Percentiles rank a stretch among this genome's conserved stretches.
These are phyloP conservation scores for Aureobasidium sp. DNA, from an alignment of 2,329 filamentous ascomycete genomes.

Conservation along the genomic window DNA sequence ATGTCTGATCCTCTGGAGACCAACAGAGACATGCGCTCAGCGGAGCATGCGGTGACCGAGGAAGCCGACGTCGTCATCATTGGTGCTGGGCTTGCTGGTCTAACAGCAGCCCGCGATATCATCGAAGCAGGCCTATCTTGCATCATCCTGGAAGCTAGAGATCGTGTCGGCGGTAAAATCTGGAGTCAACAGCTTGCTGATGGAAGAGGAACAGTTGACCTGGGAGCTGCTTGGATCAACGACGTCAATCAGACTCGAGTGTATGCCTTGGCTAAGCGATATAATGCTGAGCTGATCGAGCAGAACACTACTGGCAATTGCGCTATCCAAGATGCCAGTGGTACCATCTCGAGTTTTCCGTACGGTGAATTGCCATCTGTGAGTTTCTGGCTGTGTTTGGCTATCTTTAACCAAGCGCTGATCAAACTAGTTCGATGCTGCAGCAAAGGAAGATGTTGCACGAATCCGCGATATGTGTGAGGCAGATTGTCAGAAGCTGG, in stretches of 20 bases:
- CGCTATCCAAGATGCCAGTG: conserved; percentile 37
- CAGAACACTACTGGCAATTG: conserved; percentile 43
- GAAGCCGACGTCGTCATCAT: conserved; percentile 26
- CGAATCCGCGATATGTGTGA: conserved; percentile 12
- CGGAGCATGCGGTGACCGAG: not conserved
- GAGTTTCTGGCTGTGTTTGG: not conserved
- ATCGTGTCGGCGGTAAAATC: conserved; percentile 39
- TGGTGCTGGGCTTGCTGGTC: conserved; percentile 28
- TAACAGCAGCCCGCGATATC: conserved; percentile 26
- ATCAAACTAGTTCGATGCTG: not conserved
- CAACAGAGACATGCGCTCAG: not conserved
- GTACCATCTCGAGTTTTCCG: conserved; percentile 28
- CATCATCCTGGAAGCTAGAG: conserved; percentile 28
- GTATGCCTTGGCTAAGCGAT: conserved; percentile 34
- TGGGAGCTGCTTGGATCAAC: conserved; percentile 56
- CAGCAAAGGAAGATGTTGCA: not conserved
- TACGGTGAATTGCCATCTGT: conserved; percentile 28
- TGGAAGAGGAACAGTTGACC: conserved; percentile 38
- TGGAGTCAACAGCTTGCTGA: conserved; percentile 32
- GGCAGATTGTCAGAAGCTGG: not conserved
- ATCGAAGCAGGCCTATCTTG: conserved; percentile 23
- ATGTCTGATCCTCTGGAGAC: not conserved
- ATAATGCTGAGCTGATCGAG: conserved; percentile 38
- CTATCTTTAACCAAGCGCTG: not conserved
- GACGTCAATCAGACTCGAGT: conserved; percentile 46